Percentiles rank a stretch among this genome's conserved stretches.
Conservation (phyloP, 192 early-diverging fungal species). For the Backusella liffmaniae region DNA sequence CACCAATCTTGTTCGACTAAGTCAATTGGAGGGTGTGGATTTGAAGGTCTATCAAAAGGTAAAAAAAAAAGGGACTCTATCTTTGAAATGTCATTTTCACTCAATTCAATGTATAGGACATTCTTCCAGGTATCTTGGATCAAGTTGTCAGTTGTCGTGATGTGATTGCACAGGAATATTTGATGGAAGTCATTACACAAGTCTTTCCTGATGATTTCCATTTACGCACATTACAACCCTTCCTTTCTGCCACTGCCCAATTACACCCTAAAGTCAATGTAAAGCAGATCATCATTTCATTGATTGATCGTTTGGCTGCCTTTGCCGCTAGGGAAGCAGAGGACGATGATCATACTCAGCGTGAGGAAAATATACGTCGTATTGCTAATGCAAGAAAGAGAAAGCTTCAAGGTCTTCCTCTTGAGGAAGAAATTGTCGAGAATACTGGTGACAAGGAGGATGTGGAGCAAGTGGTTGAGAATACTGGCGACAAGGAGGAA, state of each 20-base stretch:
- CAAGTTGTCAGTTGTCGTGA: constrained; percentile 98
- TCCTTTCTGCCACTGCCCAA: constrained; percentile 88
- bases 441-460: constrained; percentile 13
- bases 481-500: neutral
- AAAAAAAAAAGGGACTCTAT: neutral
- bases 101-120: constrained; percentile 41
- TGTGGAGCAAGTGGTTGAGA: neutral
- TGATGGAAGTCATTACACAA: constrained; percentile 99
- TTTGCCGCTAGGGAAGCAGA: constrained; percentile 84
- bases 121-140: constrained; percentile 90
- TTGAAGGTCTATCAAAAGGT: constrained; percentile 79
- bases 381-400: constrained; percentile 8
- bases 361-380: constrained; percentile 8
- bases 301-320: constrained; percentile 91
- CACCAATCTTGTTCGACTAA: constrained; percentile 93
- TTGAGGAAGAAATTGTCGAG: constrained; percentile 25
- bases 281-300: constrained; percentile 93
- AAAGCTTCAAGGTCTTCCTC: constrained; percentile 18
- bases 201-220: constrained; percentile 98
- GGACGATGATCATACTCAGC: constrained; percentile 35
- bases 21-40: constrained; percentile 87
- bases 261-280: constrained; percentile 93
- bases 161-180: constrained; percentile 99
- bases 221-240: constrained; percentile 81
- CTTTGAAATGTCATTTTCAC: no score